These are phyloP conservation scores for Flueggea neowawraea DNA, from an alignment of 441 rosid genomes.

Conservation along the genomic window DNA sequence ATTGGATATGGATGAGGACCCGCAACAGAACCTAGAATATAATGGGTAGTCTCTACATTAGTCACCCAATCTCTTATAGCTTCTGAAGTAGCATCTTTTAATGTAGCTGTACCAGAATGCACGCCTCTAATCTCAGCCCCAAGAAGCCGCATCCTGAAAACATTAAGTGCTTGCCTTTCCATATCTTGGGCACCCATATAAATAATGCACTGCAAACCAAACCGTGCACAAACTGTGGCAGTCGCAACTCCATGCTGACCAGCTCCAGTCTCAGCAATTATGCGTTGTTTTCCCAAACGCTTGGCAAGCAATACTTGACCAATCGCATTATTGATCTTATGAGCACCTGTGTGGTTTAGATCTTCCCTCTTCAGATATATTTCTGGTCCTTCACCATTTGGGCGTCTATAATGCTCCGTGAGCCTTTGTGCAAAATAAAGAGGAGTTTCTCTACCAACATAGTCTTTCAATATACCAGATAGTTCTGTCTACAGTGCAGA, in stretches of 20 bases:
- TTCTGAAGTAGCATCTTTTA: slow-evolving; percentile 94
- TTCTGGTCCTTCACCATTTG: slow-evolving; percentile 76
- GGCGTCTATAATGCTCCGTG: slow-evolving; percentile 66
- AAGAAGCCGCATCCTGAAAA: slow-evolving; percentile 90
- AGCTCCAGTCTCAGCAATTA: slow-evolving; percentile 96
- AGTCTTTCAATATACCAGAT: slow-evolving; percentile 73
- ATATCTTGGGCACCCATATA: slow-evolving; percentile 97
- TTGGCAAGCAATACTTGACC: slow-evolving; percentile 93
- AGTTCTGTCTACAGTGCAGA: slow-evolving; percentile 57
- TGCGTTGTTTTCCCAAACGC: slow-evolving; percentile 71
- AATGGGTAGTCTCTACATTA: slow-evolving; percentile 92
- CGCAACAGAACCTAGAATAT: slow-evolving; percentile 92
- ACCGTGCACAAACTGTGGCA: slow-evolving; percentile 92
- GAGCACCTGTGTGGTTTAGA: slow-evolving; percentile 93
- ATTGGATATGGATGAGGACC: slow-evolving; percentile 96
- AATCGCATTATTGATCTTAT: slow-evolving; percentile 90
- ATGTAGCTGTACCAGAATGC: slow-evolving; percentile 88
- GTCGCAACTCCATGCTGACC: slow-evolving; percentile 99
- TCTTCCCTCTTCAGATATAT: slow-evolving; percentile 95
- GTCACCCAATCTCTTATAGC: slow-evolving; percentile 98
- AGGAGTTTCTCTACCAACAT: slow-evolving; percentile 90
- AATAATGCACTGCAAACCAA: slow-evolving; percentile 73
- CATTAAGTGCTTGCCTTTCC: slow-evolving; percentile 91
- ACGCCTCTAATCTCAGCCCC: slow-evolving; percentile 92
- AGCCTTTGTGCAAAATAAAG: slow-evolving; percentile 92